phyloP scores from a whole-genome alignment of 441 rosid species.

The Codiaeum variegatum region DNA sequence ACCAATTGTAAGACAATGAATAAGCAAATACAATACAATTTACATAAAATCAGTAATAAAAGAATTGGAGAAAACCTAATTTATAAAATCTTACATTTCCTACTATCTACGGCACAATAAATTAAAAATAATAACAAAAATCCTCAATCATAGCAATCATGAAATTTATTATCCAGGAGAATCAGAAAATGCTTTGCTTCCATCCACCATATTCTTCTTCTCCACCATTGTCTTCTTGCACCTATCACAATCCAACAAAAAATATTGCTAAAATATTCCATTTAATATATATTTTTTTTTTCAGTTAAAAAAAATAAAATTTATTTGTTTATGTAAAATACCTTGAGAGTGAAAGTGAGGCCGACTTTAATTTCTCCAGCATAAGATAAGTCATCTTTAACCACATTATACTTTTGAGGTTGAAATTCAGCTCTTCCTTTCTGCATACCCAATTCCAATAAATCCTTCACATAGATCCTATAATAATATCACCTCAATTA shows the following conservation, averaged over 20 bases:
- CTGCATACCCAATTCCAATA: slow-evolving; percentile 60
- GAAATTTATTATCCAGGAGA: neutral
- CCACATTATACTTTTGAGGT: slow-evolving; percentile 51
- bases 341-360: slow-evolving; percentile 45
- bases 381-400: slow-evolving; percentile 39
- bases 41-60: too few species aligned
- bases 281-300: too few species aligned
- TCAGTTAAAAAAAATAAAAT: too few species aligned
- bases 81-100: neutral
- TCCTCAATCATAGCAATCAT: neutral
- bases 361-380: slow-evolving; percentile 71
- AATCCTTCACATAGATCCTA: slow-evolving; percentile 67
- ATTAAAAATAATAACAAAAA: neutral
- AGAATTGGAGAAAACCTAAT: neutral
- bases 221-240: slow-evolving; percentile 19
- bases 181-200: slow-evolving; percentile 47
- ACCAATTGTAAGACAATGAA: too few species aligned
- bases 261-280: neutral
- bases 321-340: too few species aligned
- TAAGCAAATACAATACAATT: too few species aligned
- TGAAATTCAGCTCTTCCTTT: slow-evolving; percentile 56
- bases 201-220: slow-evolving; percentile 69
- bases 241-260: slow-evolving; percentile 30
- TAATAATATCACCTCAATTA: neutral
- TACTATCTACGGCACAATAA: neutral